Evolutionary conservation across 1,139 yeast genomes (phyloP).

Genomic region (Scheffersomyces quercinus): DNA sequence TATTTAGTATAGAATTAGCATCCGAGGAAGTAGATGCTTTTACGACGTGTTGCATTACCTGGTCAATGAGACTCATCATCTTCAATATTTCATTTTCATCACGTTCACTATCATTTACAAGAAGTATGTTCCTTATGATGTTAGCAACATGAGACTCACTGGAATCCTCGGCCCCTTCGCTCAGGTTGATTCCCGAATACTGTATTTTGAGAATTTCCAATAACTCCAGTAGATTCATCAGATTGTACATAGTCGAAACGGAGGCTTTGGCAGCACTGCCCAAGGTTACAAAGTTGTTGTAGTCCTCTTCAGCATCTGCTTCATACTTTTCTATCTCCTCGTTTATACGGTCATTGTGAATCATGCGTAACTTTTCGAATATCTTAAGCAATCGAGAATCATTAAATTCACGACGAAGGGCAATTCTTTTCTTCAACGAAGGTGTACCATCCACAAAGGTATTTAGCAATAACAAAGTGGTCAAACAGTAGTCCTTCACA

Average conservation of each 20-base stretch:
- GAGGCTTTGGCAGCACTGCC: conserved; percentile 9
- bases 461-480: conserved; percentile 47
- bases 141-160: conserved; percentile 18
- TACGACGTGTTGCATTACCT: conserved; percentile 32
- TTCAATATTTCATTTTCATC: conserved; percentile 20
- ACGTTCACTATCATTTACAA: conserved; percentile 25
- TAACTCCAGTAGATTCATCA: conserved; percentile 22
- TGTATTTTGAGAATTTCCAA: conserved; percentile 17
- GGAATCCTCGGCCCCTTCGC: conserved; percentile 7
- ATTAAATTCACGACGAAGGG: conserved; percentile 40
- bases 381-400: conserved; percentile 41
- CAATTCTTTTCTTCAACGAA: conserved; percentile 29
- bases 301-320: conserved; percentile 42
- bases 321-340: conserved; percentile 50
- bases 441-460: conserved; percentile 41
- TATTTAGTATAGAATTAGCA: conserved; percentile 27
- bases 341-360: conserved; percentile 41
- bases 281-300: conserved; percentile 16
- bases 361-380: conserved; percentile 36
- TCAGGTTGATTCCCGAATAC: conserved; percentile 6
- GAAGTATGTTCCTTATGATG: conserved; percentile 26
- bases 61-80: conserved; percentile 29
- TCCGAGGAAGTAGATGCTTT: conserved; percentile 25
- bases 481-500: conserved; percentile 43
- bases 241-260: conserved; percentile 3